Conservation (phyloP, 2,329 filamentous ascomycete genomes). For the Fusarium setosum region DNA sequence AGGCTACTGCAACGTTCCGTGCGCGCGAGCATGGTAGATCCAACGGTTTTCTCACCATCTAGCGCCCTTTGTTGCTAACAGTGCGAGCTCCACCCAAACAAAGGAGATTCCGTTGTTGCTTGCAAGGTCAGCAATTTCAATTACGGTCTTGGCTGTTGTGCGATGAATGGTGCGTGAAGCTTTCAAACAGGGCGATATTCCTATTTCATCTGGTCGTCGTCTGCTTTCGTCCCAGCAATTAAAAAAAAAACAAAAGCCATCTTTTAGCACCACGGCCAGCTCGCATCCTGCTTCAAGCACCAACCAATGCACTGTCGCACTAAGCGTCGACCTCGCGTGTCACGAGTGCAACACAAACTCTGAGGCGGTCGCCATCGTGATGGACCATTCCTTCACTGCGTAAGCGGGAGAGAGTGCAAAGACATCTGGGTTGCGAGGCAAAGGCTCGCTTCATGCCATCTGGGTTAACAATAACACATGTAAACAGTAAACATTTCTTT, state of each 20-base stretch:
- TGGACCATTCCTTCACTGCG: conserved; percentile 5
- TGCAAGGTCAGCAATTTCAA: neutral
- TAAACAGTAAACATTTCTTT: neutral
- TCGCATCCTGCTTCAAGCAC: conserved; percentile 19
- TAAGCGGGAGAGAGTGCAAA: neutral
- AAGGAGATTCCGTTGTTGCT: neutral
- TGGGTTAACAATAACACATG: neutral
- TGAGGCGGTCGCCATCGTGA: conserved; percentile 7
- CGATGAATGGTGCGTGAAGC: neutral
- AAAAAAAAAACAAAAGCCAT: neutral
- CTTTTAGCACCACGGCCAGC: conserved; percentile 14
- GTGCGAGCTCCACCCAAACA: neutral
- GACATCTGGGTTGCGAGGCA: neutral
- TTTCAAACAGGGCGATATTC: neutral
- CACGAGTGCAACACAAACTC: conserved; percentile 19
- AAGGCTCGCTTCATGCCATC: neutral
- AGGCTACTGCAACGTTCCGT: conserved; percentile 27
- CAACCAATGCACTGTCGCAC: conserved; percentile 20
- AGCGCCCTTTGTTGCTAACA: neutral
- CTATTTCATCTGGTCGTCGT: conserved; percentile 1
- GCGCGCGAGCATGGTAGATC: neutral
- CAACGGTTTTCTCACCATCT: conserved; percentile 1
- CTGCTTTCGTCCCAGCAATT: neutral
- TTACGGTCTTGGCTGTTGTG: neutral
- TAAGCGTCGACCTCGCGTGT: conserved; percentile 8